Percentiles rank a stretch among this genome's conserved stretches.
These are phyloP conservation scores for Ottelia alismoides DNA, from an alignment of 106 monocot species.

Conservation along the genomic window DNA sequence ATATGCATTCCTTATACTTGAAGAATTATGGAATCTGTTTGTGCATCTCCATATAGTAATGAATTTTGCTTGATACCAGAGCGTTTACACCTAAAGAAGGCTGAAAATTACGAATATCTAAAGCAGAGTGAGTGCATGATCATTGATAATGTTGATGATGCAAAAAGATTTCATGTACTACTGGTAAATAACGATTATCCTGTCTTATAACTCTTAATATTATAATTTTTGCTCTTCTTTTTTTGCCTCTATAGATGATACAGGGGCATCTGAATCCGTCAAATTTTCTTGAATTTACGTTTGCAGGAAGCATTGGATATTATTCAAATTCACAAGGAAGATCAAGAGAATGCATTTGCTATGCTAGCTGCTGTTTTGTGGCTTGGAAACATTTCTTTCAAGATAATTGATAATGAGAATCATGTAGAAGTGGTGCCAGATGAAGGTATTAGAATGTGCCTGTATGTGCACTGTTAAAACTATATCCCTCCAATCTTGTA, in stretches of 20 bases:
- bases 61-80: too few species aligned
- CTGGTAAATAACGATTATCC: too few species aligned
- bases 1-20: too few species aligned
- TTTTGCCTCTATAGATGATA: too few species aligned
- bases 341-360: slow-evolving; percentile 75
- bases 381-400: slow-evolving; percentile 91
- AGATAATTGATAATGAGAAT: slow-evolving; percentile 93
- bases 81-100: slow-evolving; percentile 68
- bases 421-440: slow-evolving; percentile 83
- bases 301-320: slow-evolving; percentile 92
- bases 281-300: too few species aligned
- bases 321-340: slow-evolving; percentile 82
- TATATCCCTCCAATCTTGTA: too few species aligned
- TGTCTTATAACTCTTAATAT: too few species aligned
- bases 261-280: too few species aligned
- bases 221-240: too few species aligned
- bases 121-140: slow-evolving; percentile 85
- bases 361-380: slow-evolving; percentile 93
- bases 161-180: slow-evolving; percentile 71
- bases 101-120: slow-evolving; percentile 73
- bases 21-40: too few species aligned
- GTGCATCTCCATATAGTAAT: too few species aligned
- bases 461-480: background rate
- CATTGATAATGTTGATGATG: slow-evolving; percentile 77
- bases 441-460: slow-evolving; percentile 76